Evolutionary conservation across 2,329 filamentous ascomycete genomes (phyloP).

Genomic region (Rhynchosporium secalis): DNA sequence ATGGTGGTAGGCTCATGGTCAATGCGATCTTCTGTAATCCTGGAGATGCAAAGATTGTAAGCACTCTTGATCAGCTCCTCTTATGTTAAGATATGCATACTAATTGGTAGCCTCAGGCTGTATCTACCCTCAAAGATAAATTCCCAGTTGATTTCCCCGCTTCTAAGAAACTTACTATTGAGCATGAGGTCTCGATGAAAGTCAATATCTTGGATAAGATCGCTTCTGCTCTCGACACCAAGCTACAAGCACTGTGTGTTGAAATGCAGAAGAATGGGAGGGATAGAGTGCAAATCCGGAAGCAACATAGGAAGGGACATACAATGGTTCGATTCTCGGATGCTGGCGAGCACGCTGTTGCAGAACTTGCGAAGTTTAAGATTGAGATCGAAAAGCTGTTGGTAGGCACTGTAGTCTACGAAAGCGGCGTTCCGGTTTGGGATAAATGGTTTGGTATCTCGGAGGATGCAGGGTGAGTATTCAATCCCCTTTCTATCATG

Average conservation of each 20-base stretch:
- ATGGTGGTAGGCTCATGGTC: neutral
- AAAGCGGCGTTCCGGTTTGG: neutral
- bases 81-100: neutral
- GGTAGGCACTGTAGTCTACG: neutral
- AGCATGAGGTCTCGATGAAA: neutral
- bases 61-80: neutral
- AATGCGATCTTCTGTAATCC: neutral
- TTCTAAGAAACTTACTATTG: slow-evolving; percentile 2
- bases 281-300: neutral
- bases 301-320: neutral
- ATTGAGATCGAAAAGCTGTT: neutral
- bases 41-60: neutral
- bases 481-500: neutral
- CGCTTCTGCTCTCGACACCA: neutral
- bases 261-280: neutral
- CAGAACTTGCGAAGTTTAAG: neutral
- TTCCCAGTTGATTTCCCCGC: neutral
- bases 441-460: neutral
- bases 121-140: neutral
- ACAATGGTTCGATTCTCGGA: neutral
- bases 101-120: neutral
- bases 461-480: neutral
- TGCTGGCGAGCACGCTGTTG: neutral
- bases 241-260: neutral
- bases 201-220: slow-evolving; percentile 3